A percentile compares a stretch with the other conserved stretches of the same genome.
Evolutionary conservation across 345 rosid species (phyloP).

Genomic region (Salix udensis): DNA sequence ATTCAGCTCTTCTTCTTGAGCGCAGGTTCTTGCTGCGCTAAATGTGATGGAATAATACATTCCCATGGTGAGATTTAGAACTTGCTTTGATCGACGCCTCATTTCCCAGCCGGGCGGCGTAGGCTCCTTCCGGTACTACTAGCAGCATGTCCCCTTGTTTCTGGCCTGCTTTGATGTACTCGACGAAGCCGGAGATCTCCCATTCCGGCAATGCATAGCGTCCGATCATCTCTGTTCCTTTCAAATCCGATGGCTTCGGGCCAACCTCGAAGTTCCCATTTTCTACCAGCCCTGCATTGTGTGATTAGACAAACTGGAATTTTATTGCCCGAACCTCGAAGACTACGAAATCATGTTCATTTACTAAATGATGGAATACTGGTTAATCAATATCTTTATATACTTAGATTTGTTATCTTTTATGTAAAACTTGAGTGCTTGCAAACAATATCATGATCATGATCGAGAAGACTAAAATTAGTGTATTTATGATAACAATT

Average conservation of each 20-base stretch:
- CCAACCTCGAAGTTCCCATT: conserved; percentile 32
- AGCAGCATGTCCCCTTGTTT: conserved; percentile 38
- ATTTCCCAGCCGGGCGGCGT: conserved; percentile 28
- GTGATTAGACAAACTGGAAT: too few relatives aligned
- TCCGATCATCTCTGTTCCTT: conserved; percentile 20
- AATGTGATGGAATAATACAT: conserved; percentile 30
- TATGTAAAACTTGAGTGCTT: too few relatives aligned
- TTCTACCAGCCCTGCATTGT: conserved; percentile 12
- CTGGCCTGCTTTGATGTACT: conserved; percentile 32
- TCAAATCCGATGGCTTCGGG: conserved; percentile 21
- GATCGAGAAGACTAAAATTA: too few relatives aligned
- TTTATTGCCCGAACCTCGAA: background rate
- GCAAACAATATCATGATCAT: too few relatives aligned
- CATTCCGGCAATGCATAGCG: conserved; percentile 19
- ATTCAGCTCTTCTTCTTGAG: conserved; percentile 29
- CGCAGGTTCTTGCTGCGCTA: conserved; percentile 35
- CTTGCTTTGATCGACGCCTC: conserved; percentile 32
- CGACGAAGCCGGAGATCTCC: conserved; percentile 29
- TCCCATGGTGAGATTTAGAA: conserved; percentile 15
- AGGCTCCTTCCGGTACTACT: conserved; percentile 28
- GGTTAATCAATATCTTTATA: too few relatives aligned
- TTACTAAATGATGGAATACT: too few relatives aligned
- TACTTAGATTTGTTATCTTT: too few relatives aligned
- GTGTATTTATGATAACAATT: too few relatives aligned
- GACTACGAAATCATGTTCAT: background rate